Evolutionary conservation across 371 early-diverging fungal species (phyloP).

Genomic region (Saksenaea vasiformis): DNA sequence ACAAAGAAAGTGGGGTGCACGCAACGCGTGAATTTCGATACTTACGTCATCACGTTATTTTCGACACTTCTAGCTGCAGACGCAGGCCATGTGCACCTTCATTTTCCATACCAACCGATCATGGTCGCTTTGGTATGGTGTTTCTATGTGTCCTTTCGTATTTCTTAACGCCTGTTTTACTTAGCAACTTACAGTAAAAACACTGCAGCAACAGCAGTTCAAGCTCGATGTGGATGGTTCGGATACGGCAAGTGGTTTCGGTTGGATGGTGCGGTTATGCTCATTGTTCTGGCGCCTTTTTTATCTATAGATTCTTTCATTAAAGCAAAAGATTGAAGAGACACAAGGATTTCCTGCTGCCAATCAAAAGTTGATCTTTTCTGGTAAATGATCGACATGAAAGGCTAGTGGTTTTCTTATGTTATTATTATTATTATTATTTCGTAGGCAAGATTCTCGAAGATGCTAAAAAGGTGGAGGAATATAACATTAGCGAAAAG

Average conservation of each 20-base stretch:
- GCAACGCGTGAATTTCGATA: too few relatives aligned
- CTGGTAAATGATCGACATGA: slow-evolving; percentile 49
- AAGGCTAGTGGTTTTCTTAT: neutral
- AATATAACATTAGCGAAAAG: slow-evolving; percentile 81
- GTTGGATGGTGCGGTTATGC: neutral
- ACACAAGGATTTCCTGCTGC: slow-evolving; percentile 68
- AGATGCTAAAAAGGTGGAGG: slow-evolving; percentile 77
- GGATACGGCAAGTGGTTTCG: slow-evolving; percentile 59
- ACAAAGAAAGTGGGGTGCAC: too few relatives aligned
- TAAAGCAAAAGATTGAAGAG: slow-evolving; percentile 81
- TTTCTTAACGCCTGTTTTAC: neutral
- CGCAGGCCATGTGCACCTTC: neutral
- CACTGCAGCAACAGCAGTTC: slow-evolving; percentile 83
- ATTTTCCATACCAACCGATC: neutral
- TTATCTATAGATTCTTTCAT: slow-evolving; percentile 54
- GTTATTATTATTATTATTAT: neutral
- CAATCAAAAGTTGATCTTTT: slow-evolving; percentile 86
- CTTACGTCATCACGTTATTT: too few relatives aligned
- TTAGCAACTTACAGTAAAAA: slow-evolving; percentile 87
- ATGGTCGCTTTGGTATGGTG: neutral
- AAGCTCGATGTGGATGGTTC: slow-evolving; percentile 78
- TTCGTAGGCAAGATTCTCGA: slow-evolving; percentile 84
- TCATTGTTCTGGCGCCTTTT: neutral
- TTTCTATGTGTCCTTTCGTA: neutral
- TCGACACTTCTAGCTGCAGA: too few relatives aligned